Base-by-base conservation (phyloP, 192 early-diverging fungal genomes). In the Mortierella hygrophila region DNA sequence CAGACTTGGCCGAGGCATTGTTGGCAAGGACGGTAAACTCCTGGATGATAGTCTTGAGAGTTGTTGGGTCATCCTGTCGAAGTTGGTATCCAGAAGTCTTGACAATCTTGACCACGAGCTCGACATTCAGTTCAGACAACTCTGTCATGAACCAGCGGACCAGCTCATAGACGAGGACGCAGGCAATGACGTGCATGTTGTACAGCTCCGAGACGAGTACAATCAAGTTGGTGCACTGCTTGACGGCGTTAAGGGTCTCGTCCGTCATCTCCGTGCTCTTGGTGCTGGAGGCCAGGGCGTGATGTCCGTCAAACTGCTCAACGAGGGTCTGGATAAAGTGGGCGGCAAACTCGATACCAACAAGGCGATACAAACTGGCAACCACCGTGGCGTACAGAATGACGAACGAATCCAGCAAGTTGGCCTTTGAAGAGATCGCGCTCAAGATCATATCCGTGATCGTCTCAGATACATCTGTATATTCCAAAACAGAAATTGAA, bases 391-490 rank as follows among this genome's bases (percentile, higher is more conserved):
- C 97, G 81, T 98, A 98, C 21, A 96, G 93, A 60, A 95, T 93
- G 68, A 97, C 92, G 88, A 98, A 98, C 1, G 97, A 96, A 87
- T 97, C 97, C 32, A 98, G 92, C 79, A 99, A 88, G 86, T 97
- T 96, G 72, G 95, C 90, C 75, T 95, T 96, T 78, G 95, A 94
- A 32, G 93, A 92, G 54, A 99, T 94, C 29, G 95, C 93, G 18
- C 93, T 89, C 49, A 98, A 77, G 32, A 98, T 93, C 54, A 95
- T 80, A 15, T 93, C 93, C 1, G 96, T 96, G 23, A 97, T 90
- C 7, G 96, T 96, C 46, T 96, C 91, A n/a, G 95, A 97, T 18
- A 98, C 96, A 87, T 97, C 94, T 95, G 86, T n/a, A 21, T 0
- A 4, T 65, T 32, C 38, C 38, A 6, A 40, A 40, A 40, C 38